phyloP scores from a whole-genome alignment of 345 rosid genomes.

The Aquilaria yunnanensis region DNA sequence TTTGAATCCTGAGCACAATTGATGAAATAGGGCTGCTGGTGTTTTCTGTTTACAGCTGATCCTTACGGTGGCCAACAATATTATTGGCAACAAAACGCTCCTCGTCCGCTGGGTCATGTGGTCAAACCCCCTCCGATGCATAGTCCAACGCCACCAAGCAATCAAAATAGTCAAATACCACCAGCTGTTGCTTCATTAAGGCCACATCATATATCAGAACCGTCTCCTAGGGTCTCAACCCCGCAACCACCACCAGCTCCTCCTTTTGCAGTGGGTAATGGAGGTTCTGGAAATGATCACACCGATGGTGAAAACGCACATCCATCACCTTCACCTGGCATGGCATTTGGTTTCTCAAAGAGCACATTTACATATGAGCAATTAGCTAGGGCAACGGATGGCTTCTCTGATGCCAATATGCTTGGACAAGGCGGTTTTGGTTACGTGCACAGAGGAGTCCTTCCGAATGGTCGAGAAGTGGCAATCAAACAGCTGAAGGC shows the following conservation, averaged over 20 bases:
- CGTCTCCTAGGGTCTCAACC: neutral
- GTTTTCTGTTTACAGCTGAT: slow-evolving; percentile 11
- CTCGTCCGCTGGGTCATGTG: slow-evolving; percentile 29
- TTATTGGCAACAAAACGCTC: slow-evolving; percentile 12
- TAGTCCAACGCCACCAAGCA: too few relatives aligned
- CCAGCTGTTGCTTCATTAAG: slow-evolving; percentile 8
- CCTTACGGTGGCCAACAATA: slow-evolving; percentile 26
- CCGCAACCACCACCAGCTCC: slow-evolving; percentile 10
- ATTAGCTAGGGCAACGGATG: slow-evolving; percentile 33
- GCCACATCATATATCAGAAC: neutral
- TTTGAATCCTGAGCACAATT: too few relatives aligned
- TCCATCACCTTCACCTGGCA: slow-evolving; percentile 51
- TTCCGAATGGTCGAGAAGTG: slow-evolving; percentile 36
- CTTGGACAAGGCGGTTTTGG: slow-evolving; percentile 52
- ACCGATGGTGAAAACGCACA: slow-evolving; percentile 8
- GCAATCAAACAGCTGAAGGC: slow-evolving; percentile 44
- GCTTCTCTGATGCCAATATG: slow-evolving; percentile 34
- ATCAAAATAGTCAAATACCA: neutral
- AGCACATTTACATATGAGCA: slow-evolving; percentile 38
- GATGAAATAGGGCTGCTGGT: too few relatives aligned
- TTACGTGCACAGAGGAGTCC: slow-evolving; percentile 38
- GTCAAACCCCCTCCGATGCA: slow-evolving; percentile 22
- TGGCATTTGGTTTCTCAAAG: slow-evolving; percentile 46
- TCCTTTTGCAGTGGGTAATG: slow-evolving; percentile 10
- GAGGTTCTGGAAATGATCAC: slow-evolving; percentile 12